Evolutionary conservation across 495 filamentous ascomycete genomes (phyloP).

Genomic region (Podospora bellae-mahoneyi): DNA sequence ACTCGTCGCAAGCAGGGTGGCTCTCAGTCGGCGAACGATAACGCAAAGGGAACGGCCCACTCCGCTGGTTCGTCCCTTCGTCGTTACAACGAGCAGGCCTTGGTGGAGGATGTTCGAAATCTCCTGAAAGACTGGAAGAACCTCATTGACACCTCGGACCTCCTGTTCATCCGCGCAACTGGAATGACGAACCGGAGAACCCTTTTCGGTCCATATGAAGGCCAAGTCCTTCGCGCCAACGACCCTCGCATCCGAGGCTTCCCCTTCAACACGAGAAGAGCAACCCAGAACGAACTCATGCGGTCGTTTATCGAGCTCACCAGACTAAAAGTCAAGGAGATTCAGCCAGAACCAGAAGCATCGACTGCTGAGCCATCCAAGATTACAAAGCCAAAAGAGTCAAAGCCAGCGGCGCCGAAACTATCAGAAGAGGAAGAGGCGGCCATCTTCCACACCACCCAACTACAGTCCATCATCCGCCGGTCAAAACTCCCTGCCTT

Average conservation of each 20-base stretch:
- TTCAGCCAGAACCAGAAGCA: constrained; percentile 56
- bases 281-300: constrained; percentile 93
- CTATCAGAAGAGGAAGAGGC: constrained; percentile 79
- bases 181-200: constrained; percentile 80
- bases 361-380: constrained; percentile 41
- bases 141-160: constrained; percentile 75
- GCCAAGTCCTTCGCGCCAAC: constrained; percentile 74
- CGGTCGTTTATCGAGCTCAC: constrained; percentile 89
- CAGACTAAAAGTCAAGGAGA: constrained; percentile 73
- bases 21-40: constrained; percentile 87
- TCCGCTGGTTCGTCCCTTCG: constrained; percentile 87
- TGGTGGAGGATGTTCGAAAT: constrained; percentile 76
- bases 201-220: constrained; percentile 87
- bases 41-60: constrained; percentile 84
- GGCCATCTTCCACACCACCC: constrained; percentile 74
- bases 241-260: constrained; percentile 85
- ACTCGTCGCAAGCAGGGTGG: constrained; percentile 95
- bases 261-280: constrained; percentile 90
- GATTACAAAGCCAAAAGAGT: constrained; percentile 42
- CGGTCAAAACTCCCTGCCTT: constrained; percentile 86
- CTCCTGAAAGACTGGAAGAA: constrained; percentile 77
- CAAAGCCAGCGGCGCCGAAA: constrained; percentile 48
- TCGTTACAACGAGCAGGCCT: constrained; percentile 87
- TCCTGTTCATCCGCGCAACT: constrained; percentile 85
- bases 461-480: constrained; percentile 81